These are phyloP conservation scores for Oemleria cerasiformis DNA, from an alignment of 306 rosid species.

Conservation along the genomic window DNA sequence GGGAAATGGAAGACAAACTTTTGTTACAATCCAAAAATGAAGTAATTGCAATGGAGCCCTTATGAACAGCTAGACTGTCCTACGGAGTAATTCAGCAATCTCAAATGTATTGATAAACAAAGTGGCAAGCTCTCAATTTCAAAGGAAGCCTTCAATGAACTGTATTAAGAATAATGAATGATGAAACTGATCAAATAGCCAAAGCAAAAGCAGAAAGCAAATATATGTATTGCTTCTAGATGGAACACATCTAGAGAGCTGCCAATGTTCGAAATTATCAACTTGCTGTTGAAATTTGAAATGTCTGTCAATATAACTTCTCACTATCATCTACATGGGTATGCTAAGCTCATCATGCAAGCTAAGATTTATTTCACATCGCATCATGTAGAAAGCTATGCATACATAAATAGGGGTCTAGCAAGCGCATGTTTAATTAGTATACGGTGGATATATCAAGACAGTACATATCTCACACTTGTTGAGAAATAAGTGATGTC, in stretches of 20 bases:
- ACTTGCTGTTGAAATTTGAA: not conserved
- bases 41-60: not conserved
- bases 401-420: not conserved
- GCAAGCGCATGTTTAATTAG: not conserved
- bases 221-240: not conserved
- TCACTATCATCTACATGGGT: not conserved
- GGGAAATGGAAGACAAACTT: not conserved
- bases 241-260: not conserved
- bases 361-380: not conserved
- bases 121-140: not conserved
- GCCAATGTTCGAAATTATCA: not conserved
- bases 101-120: not conserved
- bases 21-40: not conserved
- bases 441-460: conserved; percentile 5
- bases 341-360: conserved; percentile 7
- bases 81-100: not conserved
- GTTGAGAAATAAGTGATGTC: conserved; percentile 20
- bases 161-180: not conserved
- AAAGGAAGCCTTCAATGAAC: not conserved
- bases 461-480: conserved; percentile 21
- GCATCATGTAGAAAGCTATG: not conserved
- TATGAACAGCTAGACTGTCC: not conserved
- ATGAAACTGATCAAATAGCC: not conserved
- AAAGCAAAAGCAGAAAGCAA: not conserved
- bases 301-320: not conserved